Conservation (phyloP, 2,329 filamentous ascomycete species). For the Stachybotrys chlorohalonatus region DNA sequence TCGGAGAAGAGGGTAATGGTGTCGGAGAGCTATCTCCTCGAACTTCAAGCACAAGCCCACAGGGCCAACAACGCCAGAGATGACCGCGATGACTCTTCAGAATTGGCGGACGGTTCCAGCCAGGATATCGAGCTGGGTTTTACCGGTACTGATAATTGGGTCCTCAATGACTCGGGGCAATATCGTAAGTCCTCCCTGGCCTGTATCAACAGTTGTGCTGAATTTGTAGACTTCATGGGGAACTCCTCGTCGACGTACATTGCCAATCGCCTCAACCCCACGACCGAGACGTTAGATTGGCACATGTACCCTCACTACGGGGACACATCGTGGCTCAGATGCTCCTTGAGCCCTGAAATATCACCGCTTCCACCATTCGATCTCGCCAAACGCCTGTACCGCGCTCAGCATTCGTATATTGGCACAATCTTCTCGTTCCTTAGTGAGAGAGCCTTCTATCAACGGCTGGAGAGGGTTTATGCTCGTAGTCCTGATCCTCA, state of each 20-base stretch:
- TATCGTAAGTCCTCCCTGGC: not conserved
- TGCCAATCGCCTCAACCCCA: constrained; percentile 2
- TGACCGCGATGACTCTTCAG: not conserved
- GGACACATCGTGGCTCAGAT: constrained; percentile 1
- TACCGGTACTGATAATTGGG: constrained; percentile 1
- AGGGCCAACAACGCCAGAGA: not conserved
- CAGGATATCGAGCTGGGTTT: constrained; percentile 1
- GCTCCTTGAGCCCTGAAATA: not conserved
- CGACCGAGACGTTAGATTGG: constrained; percentile 1
- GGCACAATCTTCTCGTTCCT: constrained; percentile 49
- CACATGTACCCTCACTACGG: constrained; percentile 2
- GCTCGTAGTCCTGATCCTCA: constrained; percentile 26
- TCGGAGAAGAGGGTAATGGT: constrained; percentile 4
- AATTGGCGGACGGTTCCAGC: not conserved
- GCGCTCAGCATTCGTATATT: constrained; percentile 44
- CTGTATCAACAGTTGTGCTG: not conserved
- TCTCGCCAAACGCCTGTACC: constrained; percentile 2
- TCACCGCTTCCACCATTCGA: constrained; percentile 2
- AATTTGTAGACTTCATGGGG: constrained; percentile 1
- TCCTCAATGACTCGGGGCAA: not conserved
- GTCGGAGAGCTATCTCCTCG: not conserved
- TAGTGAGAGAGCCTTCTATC: constrained; percentile 29
- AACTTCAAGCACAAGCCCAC: not conserved
- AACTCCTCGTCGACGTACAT: constrained; percentile 2
- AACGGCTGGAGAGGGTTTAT: constrained; percentile 33